A percentile compares a stretch with the other conserved stretches of the same genome.
phyloP scores from a whole-genome alignment of 306 rosid genomes.

The Ammopiptanthus mongolicus region DNA sequence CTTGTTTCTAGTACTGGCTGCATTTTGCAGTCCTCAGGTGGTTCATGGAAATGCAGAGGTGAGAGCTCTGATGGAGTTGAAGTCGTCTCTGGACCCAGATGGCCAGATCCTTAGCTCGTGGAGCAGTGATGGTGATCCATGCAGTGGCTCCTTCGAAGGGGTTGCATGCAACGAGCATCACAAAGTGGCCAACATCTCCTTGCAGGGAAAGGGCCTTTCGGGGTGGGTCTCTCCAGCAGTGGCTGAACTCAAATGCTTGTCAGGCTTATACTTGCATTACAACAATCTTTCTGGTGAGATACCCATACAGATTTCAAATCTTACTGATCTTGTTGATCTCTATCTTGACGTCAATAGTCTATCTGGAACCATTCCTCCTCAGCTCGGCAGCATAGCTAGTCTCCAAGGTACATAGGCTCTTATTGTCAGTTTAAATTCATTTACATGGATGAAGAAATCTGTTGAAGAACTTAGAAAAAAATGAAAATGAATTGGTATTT shows the following conservation, averaged over 20 bases:
- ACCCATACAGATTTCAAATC: constrained; percentile 65
- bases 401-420: constrained; percentile 55
- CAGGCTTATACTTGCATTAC: constrained; percentile 82
- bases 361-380: constrained; percentile 64
- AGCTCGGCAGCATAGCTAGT: constrained; percentile 58
- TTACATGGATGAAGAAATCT: neutral
- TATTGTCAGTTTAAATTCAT: neutral
- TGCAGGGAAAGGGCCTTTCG: constrained; percentile 85
- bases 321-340: constrained; percentile 70
- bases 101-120: constrained; percentile 64
- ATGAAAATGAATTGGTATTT: too few relatives aligned
- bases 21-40: neutral
- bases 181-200: constrained; percentile 74
- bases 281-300: constrained; percentile 81
- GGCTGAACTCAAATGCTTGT: constrained; percentile 65
- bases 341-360: constrained; percentile 78
- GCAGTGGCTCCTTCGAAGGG: constrained; percentile 69
- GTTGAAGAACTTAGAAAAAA: too few relatives aligned
- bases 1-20: constrained; percentile 23
- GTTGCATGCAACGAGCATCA: constrained; percentile 69
- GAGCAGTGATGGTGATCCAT: constrained; percentile 70
- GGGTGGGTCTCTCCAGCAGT: constrained; percentile 74
- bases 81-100: constrained; percentile 77
- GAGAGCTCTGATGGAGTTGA: constrained; percentile 68
- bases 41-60: constrained; percentile 70